phyloP scores from a whole-genome alignment of 176 grass and related monocot genomes.

The Themeda triandra region DNA sequence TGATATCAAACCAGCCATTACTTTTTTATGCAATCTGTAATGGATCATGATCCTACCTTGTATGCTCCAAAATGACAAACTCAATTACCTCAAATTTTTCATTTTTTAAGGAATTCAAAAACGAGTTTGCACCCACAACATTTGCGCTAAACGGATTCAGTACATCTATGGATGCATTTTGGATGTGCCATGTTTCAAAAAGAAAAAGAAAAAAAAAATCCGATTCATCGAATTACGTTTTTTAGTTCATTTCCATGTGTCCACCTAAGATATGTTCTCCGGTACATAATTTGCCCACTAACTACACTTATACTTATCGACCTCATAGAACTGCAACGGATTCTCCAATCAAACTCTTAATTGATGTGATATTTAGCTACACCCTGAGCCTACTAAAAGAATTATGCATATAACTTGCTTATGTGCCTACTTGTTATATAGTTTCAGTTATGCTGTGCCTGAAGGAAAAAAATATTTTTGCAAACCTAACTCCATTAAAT shows the following conservation, averaged over 20 bases:
- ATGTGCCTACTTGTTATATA: not conserved
- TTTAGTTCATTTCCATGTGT: not conserved
- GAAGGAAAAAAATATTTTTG: not conserved
- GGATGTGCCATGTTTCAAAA: not conserved
- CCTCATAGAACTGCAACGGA: not conserved
- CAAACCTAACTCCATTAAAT: not conserved
- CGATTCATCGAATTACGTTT: not conserved
- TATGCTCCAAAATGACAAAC: not conserved
- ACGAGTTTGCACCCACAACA: not conserved
- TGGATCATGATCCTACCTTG: not conserved
- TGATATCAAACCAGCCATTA: not conserved
- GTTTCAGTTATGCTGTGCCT: not conserved
- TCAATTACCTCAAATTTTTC: not conserved
- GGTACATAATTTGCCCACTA: not conserved
- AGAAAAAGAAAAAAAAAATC: no score
- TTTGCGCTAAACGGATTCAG: no score
- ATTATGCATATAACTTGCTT: not conserved
- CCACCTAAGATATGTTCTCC: not conserved
- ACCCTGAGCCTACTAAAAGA: not conserved
- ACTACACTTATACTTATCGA: not conserved
- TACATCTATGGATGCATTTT: not conserved
- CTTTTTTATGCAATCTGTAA: not conserved
- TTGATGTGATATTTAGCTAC: not conserved
- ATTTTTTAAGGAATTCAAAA: not conserved
- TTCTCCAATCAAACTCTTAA: not conserved